phyloP scores from a whole-genome alignment of 768 basidiomycete genomes.

The Tricholoma furcatifolium region DNA sequence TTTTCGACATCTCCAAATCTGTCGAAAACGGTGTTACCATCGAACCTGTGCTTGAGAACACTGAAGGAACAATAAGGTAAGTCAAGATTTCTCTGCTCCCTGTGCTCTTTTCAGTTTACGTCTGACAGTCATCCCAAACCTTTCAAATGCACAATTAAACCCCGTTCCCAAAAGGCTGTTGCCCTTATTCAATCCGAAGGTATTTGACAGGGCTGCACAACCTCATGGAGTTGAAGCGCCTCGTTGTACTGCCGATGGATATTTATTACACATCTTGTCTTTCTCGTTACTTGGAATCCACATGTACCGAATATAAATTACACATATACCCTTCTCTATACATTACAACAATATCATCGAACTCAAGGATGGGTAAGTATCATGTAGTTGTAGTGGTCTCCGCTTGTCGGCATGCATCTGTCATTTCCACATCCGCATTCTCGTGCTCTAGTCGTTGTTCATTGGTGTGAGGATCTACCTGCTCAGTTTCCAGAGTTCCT shows the following conservation, averaged over 20 bases:
- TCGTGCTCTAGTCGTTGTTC: no score
- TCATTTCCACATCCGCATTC: conserved; percentile 21
- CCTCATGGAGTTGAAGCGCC: neutral
- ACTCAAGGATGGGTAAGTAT: neutral
- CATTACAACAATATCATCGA: conserved; percentile 10
- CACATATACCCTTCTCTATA: conserved; percentile 12
- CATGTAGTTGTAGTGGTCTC: neutral
- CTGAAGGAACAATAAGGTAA: conserved; percentile 65
- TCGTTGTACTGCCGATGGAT: conserved; percentile 11
- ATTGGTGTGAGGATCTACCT: neutral
- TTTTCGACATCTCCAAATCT: conserved; percentile 48
- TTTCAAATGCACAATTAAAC: conserved; percentile 58
- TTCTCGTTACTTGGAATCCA: conserved; percentile 21
- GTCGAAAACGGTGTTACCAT: conserved; percentile 44
- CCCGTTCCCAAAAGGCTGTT: conserved; percentile 58
- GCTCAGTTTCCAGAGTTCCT: conserved; percentile 13
- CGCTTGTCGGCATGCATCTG: conserved; percentile 12
- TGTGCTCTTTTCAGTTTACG: conserved; percentile 1
- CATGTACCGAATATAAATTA: conserved; percentile 15
- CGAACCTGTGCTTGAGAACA: conserved; percentile 55
- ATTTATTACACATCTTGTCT: conserved; percentile 38
- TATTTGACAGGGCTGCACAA: conserved; percentile 6
- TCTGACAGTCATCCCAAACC: conserved; percentile 56
- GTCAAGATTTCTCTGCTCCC: neutral
- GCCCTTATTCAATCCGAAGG: conserved; percentile 51